phyloP scores from a whole-genome alignment of 75 land plant species.

The Adiantum capillusveneris region DNA sequence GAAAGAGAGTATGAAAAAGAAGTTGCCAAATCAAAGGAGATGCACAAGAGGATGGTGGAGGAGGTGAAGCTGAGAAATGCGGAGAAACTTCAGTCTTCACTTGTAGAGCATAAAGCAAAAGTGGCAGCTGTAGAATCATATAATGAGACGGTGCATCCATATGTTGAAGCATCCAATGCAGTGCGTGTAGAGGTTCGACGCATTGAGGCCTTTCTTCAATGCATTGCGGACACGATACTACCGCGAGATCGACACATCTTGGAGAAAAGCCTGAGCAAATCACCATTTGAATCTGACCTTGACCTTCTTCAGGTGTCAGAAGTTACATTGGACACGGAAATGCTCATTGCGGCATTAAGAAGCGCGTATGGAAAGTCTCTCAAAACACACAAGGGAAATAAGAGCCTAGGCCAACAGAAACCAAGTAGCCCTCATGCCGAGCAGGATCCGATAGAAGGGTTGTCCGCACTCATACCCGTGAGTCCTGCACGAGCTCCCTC shows the following conservation, averaged over 20 bases:
- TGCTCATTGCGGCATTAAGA: constrained; percentile 14
- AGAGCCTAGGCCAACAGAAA: too few relatives aligned
- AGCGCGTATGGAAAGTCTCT: constrained; percentile 4
- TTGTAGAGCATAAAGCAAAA: constrained; percentile 19
- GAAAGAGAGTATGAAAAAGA: constrained; percentile 16
- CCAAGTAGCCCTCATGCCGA: neutral
- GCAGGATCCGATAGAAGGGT: neutral
- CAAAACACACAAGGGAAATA: neutral
- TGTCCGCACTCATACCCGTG: constrained; percentile 6
- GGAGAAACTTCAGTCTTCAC: constrained; percentile 7
- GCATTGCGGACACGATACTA: neutral
- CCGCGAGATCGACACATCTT: neutral
- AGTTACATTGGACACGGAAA: constrained; percentile 2
- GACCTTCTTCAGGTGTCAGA: constrained; percentile 6
- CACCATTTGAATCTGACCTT: constrained; percentile 2
- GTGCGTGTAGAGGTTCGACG: constrained; percentile 16
- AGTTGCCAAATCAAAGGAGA: constrained; percentile 2
- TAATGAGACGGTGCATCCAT: constrained; percentile 17
- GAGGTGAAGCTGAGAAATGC: constrained; percentile 7
- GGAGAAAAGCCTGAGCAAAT: neutral
- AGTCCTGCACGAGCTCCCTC: constrained; percentile 11
- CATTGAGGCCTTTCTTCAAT: constrained; percentile 13
- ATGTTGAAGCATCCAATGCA: constrained; percentile 19
- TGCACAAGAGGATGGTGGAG: constrained; percentile 3
- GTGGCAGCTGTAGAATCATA: constrained; percentile 19